Evolutionary conservation across 2,329 filamentous ascomycete genomes (phyloP), one percentile per base, ranked within the genome.

Genomic region (Fusarium dlaminii): DNA sequence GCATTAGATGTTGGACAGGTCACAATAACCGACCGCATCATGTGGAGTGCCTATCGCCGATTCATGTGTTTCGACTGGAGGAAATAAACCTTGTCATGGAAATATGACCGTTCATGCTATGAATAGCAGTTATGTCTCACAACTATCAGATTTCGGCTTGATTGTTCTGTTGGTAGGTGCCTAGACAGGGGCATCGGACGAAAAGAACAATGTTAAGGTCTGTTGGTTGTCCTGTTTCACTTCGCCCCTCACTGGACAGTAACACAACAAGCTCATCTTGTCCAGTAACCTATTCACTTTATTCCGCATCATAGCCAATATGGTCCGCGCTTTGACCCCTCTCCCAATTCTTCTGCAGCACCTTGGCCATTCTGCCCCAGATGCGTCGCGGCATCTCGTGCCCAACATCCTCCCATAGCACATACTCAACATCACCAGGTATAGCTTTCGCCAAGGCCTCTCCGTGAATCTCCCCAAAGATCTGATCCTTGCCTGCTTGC

Each of bases 401-500:
- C 1, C 75, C 76, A 49, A 76, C 68, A 55, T 77, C 73, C 14
- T 72, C 63, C 66, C 67, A 75, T 8, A 78, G 42, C 2, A 79
- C 71, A 24, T 80, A 76, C 30, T 74, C 66, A 4, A 74, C 52
- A 37, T 42, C 70, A 12, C 65, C 62, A 5, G 70, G 51, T 13
- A 81, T 74, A 1, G 69, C 79, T 22, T 70, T 75, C 6, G 57
- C 74, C 46, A 81, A 48, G 1, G 76, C 77, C 36, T 80, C 63
- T 5, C 73, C 78, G 32, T 81, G 80, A 37, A 60, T 66, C 42
- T 69, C 56, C 0, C 77, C 75, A 67, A 81, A 80, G 11, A 77
- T 57, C 51, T 79, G 80, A 39, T 81, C 80, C 34, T 80, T 77
- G 7, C 51, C 75, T 8, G 75, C 76, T 49, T 80, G 79, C 30